These are phyloP conservation scores for Azolla pinnata DNA, from an alignment of 75 land plant genomes.

Conservation along the genomic window DNA sequence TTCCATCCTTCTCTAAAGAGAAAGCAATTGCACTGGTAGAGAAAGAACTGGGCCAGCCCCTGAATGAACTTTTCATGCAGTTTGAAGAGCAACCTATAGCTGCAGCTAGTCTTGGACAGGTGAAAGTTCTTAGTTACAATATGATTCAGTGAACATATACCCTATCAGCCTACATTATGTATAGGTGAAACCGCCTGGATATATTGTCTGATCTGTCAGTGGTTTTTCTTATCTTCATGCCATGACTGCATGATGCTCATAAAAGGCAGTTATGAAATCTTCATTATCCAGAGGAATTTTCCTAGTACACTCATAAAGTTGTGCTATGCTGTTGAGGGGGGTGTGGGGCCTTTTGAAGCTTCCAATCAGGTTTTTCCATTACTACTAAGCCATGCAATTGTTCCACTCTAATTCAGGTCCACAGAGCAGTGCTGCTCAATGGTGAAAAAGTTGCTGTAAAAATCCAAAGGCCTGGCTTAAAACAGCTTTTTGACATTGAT, in stretches of 20 bases:
- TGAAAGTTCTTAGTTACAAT: too few relatives aligned
- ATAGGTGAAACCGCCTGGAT: too few relatives aligned
- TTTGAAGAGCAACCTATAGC: conserved; percentile 93
- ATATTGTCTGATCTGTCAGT: too few relatives aligned
- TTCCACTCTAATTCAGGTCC: conserved; percentile 44
- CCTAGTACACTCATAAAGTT: background rate
- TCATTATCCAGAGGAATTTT: too few relatives aligned
- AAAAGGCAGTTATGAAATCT: too few relatives aligned
- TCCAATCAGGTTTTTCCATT: too few relatives aligned
- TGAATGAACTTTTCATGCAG: conserved; percentile 50
- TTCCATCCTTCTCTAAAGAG: conserved; percentile 83
- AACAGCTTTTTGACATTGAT: conserved; percentile 92
- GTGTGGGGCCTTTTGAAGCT: background rate
- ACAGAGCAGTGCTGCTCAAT: conserved; percentile 80
- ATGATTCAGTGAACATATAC: too few relatives aligned
- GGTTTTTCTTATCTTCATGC: too few relatives aligned
- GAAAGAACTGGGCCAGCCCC: conserved; percentile 60
- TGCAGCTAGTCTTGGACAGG: conserved; percentile 99
- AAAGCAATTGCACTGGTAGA: conserved; percentile 63
- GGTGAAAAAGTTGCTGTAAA: conserved; percentile 92
- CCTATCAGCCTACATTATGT: too few relatives aligned
- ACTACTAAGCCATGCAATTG: background rate
- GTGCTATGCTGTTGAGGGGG: background rate
- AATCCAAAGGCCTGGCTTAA: conserved; percentile 94
- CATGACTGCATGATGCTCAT: too few relatives aligned